phyloP scores from a whole-genome alignment of 2,329 filamentous ascomycete genomes.

The Leptographium wingfieldii region DNA sequence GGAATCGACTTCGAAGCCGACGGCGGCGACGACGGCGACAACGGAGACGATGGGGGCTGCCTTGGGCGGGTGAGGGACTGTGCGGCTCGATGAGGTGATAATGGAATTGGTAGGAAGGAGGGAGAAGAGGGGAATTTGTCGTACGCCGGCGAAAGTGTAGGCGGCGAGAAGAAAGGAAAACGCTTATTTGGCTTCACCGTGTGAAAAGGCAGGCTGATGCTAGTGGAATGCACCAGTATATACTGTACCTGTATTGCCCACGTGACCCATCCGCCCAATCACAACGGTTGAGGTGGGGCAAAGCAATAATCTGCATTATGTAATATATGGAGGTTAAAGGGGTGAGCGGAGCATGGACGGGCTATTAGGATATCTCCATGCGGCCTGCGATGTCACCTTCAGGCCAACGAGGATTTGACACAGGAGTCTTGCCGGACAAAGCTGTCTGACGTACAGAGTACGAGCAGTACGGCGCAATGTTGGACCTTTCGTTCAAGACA shows the following conservation, averaged over 20 bases:
- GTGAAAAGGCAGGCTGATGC: not conserved
- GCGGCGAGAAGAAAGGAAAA: not conserved
- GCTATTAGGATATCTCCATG: no score
- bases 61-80: not conserved
- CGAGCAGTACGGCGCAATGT: no score
- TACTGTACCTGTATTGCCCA: not conserved
- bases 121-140: not conserved
- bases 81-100: not conserved
- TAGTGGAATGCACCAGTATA: not conserved
- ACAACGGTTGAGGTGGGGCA: not conserved
- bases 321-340: not conserved
- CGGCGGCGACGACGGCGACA: not conserved
- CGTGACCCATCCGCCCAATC: not conserved
- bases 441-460: no score
- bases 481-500: no score
- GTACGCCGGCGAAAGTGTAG: not conserved
- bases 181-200: slow-evolving; percentile 2
- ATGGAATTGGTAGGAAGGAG: not conserved
- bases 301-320: not conserved
- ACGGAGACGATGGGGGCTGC: not conserved
- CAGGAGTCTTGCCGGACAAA: no score
- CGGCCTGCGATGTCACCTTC: no score
- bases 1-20: not conserved
- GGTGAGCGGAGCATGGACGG: not conserved
- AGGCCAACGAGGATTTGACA: no score